Evolutionary conservation across 768 basidiomycete species (phyloP), one percentile per base, ranked within the genome.

Genomic region (Sarcodon aspratus): DNA sequence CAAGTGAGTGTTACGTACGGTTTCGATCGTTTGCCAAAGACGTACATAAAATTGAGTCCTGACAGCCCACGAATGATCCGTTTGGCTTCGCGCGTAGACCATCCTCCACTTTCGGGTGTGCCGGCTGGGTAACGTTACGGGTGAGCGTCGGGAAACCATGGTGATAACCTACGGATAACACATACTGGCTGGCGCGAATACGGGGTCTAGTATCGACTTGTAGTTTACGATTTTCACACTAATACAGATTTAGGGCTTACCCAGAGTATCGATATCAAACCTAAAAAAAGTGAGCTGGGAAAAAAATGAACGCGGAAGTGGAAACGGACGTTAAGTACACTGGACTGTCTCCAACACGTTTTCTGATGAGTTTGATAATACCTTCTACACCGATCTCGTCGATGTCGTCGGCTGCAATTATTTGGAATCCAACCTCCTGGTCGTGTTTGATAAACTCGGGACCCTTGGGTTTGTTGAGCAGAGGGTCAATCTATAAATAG

Each of bases 101-200:
- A 89, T 10, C 88, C 88, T 33, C 88, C 88, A 2, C 82, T 72
- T 61, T 91, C 88, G 11, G 88, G 88, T 1, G 88, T 90, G 11
- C 88, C 86, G 49, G 89, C 83, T 87, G 57, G 4, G 49, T 40
- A 50, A 34, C 52, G 47, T 12, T 18, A 46, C 44, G 37, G 27
- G 48, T 21, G 15, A 13, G 33, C 12, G 33, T 8, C 36, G 8
- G 31, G 21, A 21, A 1, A 33, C 36, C 9, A 48, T 34, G 27
- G 33, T 31, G 36, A 12, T 11, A 42, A 11, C 6, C 35, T 36
- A 27, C 21, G 35, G 21, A 43, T 18, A 27, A 33, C 1, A 69
- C 82, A 60, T 57, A 85, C 83, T 86, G 7, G 78, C 87, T 44
- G 87, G 88, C 33, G 88, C 88, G 51, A 87, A 60, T 33, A 79